These are phyloP conservation scores for Litchi chinensis DNA, from an alignment of 345 rosid genomes.

Conservation along the genomic window DNA sequence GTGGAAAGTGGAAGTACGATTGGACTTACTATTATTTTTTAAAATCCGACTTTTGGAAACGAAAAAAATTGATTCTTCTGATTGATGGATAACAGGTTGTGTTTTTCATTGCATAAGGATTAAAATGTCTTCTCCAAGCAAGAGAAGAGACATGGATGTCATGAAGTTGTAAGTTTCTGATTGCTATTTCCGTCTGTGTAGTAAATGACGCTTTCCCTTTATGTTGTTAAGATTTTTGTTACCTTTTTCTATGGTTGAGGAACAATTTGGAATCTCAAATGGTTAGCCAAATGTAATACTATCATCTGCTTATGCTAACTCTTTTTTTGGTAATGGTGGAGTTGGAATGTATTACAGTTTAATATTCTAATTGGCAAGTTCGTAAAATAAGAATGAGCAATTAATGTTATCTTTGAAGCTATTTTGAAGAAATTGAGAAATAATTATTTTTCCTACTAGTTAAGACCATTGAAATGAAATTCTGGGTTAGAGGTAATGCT, in stretches of 20 bases:
- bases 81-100: slow-evolving; percentile 14
- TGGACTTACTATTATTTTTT: neutral
- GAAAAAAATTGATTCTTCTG: neutral
- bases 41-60: neutral
- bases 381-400: no score
- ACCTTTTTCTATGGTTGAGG: neutral
- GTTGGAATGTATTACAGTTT: no score
- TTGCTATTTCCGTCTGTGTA: neutral
- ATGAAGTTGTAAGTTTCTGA: slow-evolving; percentile 54
- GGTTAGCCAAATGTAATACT: neutral
- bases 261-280: neutral
- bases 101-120: slow-evolving; percentile 4
- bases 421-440: no score
- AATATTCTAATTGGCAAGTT: no score
- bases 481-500: neutral
- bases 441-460: neutral
- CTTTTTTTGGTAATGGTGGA: neutral
- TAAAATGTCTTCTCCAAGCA: slow-evolving; percentile 59
- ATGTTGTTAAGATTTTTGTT: neutral
- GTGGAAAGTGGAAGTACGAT: neutral
- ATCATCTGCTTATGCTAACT: neutral
- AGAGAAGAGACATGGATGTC: slow-evolving; percentile 65
- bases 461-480: neutral
- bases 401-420: no score
- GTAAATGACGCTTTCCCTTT: neutral